These are phyloP conservation scores for Nematodospora anomalae DNA, from an alignment of 1,139 yeast genomes.

Conservation along the genomic window DNA sequence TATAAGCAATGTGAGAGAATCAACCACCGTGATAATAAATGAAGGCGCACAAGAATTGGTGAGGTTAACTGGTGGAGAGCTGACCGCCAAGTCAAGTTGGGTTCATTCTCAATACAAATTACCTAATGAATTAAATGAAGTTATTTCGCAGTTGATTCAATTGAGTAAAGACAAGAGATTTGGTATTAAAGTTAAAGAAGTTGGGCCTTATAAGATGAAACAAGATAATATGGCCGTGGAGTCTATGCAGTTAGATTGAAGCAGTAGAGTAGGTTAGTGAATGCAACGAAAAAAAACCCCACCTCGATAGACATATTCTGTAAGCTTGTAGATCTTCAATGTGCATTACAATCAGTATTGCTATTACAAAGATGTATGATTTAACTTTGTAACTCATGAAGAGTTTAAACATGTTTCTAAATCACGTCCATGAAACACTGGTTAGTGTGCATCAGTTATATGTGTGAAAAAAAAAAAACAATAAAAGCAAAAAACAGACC, in stretches of 20 bases:
- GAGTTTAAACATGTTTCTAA: too few species aligned
- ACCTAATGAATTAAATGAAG: conserved; percentile 45
- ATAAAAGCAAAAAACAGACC: too few species aligned
- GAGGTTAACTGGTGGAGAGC: conserved; percentile 77
- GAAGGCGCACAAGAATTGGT: conserved; percentile 49
- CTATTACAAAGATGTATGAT: too few species aligned
- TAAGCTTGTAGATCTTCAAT: too few species aligned
- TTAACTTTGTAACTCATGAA: too few species aligned
- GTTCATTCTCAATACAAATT: conserved; percentile 73
- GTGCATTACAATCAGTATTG: too few species aligned
- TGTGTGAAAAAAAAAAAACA: too few species aligned
- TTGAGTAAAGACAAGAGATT: conserved; percentile 65
- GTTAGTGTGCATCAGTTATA: too few species aligned
- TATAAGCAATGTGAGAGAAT: conserved; percentile 70
- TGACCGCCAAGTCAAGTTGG: conserved; percentile 75
- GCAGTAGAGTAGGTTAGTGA: neutral
- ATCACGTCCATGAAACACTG: too few species aligned
- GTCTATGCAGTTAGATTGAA: conserved; percentile 40
- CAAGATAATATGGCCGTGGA: conserved; percentile 22
- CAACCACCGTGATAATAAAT: conserved; percentile 58
- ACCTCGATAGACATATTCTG: too few species aligned
- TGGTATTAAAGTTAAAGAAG: conserved; percentile 65
- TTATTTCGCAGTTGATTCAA: conserved; percentile 54
- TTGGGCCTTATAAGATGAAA: conserved; percentile 48
- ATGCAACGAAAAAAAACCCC: neutral